phyloP scores from a whole-genome alignment of 2,329 filamentous ascomycete genomes.

The Ophiocordyceps polyrhachis-furcata region DNA sequence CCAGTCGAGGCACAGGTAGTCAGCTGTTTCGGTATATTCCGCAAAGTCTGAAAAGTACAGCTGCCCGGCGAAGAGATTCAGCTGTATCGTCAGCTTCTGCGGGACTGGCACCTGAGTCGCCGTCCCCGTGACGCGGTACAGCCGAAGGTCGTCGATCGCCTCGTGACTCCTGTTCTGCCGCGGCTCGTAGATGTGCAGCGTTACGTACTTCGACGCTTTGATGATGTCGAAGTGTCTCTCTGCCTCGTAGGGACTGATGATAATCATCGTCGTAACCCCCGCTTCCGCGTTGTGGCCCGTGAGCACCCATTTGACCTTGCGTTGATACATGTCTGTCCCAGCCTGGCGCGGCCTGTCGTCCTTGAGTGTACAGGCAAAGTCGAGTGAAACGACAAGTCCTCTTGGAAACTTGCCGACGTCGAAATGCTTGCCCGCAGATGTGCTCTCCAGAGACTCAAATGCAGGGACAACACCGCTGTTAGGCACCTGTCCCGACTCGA shows the following conservation, averaged over 20 bases:
- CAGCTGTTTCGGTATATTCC: neutral
- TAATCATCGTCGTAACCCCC: conserved; percentile 16
- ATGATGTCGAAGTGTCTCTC: conserved; percentile 27
- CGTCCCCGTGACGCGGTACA: conserved; percentile 6
- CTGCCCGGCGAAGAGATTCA: conserved; percentile 1
- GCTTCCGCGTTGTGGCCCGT: neutral
- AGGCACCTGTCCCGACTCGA: neutral
- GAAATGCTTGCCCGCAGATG: neutral
- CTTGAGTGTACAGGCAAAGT: neutral
- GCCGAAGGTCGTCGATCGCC: conserved; percentile 4
- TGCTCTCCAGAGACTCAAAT: neutral
- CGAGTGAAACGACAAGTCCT: neutral
- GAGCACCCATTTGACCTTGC: conserved; percentile 9
- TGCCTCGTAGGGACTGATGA: conserved; percentile 44
- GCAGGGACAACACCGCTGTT: neutral
- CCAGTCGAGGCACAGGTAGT: neutral
- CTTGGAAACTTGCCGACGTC: neutral
- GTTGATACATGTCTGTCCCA: conserved; percentile 6
- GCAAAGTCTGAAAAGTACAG: neutral
- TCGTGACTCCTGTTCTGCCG: conserved; percentile 15
- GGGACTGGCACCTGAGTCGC: neutral
- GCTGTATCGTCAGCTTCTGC: neutral
- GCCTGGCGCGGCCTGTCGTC: neutral
- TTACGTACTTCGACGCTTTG: conserved; percentile 11
- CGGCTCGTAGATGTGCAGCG: conserved; percentile 32